Base-by-base conservation (phyloP, 768 basidiomycete species). In the Collybia sordida region DNA sequence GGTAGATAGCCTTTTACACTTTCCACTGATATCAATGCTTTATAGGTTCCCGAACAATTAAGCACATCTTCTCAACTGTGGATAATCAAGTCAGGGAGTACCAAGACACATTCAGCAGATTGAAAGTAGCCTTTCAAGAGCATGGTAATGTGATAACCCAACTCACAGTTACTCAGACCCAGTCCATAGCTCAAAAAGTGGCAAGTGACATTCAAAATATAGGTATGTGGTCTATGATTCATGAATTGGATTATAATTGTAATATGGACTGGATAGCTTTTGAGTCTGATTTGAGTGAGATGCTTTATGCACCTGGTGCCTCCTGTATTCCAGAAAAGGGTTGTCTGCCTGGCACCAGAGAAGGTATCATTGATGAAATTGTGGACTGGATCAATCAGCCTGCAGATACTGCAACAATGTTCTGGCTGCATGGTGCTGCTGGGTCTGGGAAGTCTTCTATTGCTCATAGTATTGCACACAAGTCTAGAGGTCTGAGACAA, bases 281-380 rank as follows among this genome's bases (percentile, higher is more conserved):
- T 21, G n/a, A 46, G 6, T 7, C 22, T 25, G 36, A 52, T 19
- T 15, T 52, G 28, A 47, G 31, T 34, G 47, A 39, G 9, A 39
- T 52, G 51, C 3, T n/a, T n/a, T 19, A 25, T 18, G 9, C 24
- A 2, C 8, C 37, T 14, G 36, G 44, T 24, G 38, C 39, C 31
- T 14, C 21, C 37, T 49, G 24, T 42, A 40, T 27, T 27, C 24
- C 42, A 17, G 42, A 44, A 8, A 44, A 44, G 17, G 42, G 5
- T 11, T 44, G 42, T 7, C 42, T 44, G 7, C 42, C 18, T 11
- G 58, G 53, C 8, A 69, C 67, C 3, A 61, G 63, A 5, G 25
- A 39, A n/a, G 52, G 49, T 6, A 54, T 67, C 31, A 48, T 67
- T 22, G 50, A 59, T 7, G 58, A 58, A 17, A 62, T 69, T 27